A percentile compares a stretch with the other conserved stretches of the same genome.
These are phyloP conservation scores for Sungouiozyma intestinalis DNA, from an alignment of 805 yeast species.

Conservation along the genomic window DNA sequence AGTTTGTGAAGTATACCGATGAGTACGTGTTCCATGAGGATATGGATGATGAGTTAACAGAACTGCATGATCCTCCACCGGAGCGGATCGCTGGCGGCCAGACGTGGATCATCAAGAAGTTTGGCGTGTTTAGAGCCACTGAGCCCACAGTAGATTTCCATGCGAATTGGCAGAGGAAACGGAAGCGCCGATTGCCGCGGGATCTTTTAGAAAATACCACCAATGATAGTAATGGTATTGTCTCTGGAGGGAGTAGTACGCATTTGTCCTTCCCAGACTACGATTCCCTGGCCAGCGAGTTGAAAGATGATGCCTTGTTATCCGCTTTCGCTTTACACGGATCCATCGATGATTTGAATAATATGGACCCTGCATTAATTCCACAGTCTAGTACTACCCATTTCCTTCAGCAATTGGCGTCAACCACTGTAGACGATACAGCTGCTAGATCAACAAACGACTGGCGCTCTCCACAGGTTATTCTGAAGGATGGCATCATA, in stretches of 20 bases:
- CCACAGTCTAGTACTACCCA: not conserved
- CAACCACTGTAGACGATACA: not conserved
- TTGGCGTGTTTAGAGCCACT: constrained; percentile 54
- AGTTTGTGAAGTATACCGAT: constrained; percentile 61
- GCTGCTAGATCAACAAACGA: too few species aligned
- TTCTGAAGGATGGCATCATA: constrained; percentile 3
- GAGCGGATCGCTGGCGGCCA: constrained; percentile 32
- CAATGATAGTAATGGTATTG: not conserved
- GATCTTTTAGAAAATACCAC: not conserved
- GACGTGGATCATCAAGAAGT: constrained; percentile 61
- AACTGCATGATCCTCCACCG: constrained; percentile 37
- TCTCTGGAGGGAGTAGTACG: not conserved
- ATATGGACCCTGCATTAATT: constrained; percentile 1
- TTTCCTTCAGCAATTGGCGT: not conserved
- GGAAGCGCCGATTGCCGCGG: not conserved
- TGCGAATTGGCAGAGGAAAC: constrained; percentile 11
- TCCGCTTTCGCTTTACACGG: constrained; percentile 56
- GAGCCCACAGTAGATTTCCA: constrained; percentile 16
- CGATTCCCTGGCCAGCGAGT: constrained; percentile 56
- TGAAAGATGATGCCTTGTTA: constrained; percentile 59
- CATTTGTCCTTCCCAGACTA: constrained; percentile 6
- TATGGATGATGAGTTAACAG: constrained; percentile 56
- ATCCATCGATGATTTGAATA: constrained; percentile 1
- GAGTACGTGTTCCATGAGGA: constrained; percentile 77
- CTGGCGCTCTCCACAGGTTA: not conserved